Evolutionary conservation across 371 early-diverging fungal genomes (phyloP).

Genomic region (Circinella umbellata): DNA sequence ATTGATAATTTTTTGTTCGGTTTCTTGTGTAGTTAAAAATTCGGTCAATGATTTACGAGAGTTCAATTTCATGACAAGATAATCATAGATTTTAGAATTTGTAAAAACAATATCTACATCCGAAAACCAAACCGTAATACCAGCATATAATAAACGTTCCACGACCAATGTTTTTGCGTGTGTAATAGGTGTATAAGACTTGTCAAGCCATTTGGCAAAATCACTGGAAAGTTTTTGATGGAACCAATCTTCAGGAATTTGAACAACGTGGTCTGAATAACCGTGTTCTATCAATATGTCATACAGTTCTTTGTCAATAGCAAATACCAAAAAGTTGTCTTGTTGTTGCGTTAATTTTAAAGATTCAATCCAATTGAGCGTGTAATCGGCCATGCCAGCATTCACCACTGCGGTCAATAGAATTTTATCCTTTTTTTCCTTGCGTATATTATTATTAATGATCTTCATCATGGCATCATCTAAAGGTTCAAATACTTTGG

Average conservation of each 20-base stretch:
- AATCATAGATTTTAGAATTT: slow-evolving; percentile 43
- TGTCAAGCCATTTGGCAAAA: slow-evolving; percentile 33
- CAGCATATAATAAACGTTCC: slow-evolving; percentile 40
- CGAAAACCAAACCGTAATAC: slow-evolving; percentile 53
- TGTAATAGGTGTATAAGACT: slow-evolving; percentile 41
- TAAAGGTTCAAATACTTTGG: slow-evolving; percentile 23
- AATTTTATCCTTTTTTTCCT: slow-evolving; percentile 17
- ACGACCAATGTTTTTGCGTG: slow-evolving; percentile 45
- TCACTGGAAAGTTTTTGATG: slow-evolving; percentile 34
- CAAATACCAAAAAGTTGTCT: slow-evolving; percentile 35
- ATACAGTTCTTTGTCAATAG: slow-evolving; percentile 38
- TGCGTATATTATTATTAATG: slow-evolving; percentile 18
- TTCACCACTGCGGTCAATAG: slow-evolving; percentile 42
- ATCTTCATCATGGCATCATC: slow-evolving; percentile 10
- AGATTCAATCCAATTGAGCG: slow-evolving; percentile 48
- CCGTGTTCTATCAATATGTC: slow-evolving; percentile 30
- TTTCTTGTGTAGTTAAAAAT: slow-evolving; percentile 47
- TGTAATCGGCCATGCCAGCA: slow-evolving; percentile 41
- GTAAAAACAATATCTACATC: slow-evolving; percentile 58
- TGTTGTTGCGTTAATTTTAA: slow-evolving; percentile 26
- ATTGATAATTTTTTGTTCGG: slow-evolving; percentile 46
- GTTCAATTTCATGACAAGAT: slow-evolving; percentile 40
- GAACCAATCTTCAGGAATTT: slow-evolving; percentile 42
- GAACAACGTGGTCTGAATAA: slow-evolving; percentile 32
- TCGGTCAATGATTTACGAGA: slow-evolving; percentile 37